A percentile compares a stretch with the other conserved stretches of the same genome.
Evolutionary conservation across 169 alveolate species (phyloP).

Genomic region (Plasmodium cynomolgi): DNA sequence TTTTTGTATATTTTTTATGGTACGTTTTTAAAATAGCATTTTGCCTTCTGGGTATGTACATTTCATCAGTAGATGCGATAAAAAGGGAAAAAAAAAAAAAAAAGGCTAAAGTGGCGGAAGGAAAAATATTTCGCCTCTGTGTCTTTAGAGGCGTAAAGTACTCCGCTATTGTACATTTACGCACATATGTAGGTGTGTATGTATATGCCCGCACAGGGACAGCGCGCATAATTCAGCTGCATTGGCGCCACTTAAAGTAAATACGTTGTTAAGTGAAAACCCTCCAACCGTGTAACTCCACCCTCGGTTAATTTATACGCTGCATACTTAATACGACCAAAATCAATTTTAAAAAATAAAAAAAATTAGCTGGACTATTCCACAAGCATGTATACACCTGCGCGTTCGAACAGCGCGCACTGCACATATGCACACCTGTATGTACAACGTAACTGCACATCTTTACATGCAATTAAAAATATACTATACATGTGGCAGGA

Average conservation of each 20-base stretch:
- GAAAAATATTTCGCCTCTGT: not conserved
- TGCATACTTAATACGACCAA: not conserved
- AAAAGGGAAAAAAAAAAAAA: not conserved
- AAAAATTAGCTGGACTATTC: not conserved
- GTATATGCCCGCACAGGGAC: not conserved
- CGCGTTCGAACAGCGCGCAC: not conserved
- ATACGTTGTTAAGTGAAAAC: not conserved
- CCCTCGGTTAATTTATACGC: not conserved
- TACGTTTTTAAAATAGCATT: not conserved
- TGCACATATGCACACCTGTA: not conserved
- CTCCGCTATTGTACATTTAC: not conserved
- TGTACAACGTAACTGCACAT: slow-evolving; percentile 17
- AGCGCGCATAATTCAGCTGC: not conserved
- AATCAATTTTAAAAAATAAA: not conserved
- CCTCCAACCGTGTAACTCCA: not conserved
- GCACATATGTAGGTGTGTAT: not conserved
- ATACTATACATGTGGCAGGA: not conserved
- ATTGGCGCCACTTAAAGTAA: not conserved
- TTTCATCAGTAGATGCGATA: not conserved
- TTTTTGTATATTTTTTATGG: not conserved
- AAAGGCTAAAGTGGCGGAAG: not conserved
- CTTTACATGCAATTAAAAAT: slow-evolving; percentile 26
- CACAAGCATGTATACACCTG: not conserved
- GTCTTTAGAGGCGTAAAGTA: not conserved
- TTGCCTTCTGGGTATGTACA: not conserved